These are phyloP conservation scores for Cryphonectria parasitica DNA, from an alignment of 2,329 filamentous ascomycete species.

Conservation along the genomic window DNA sequence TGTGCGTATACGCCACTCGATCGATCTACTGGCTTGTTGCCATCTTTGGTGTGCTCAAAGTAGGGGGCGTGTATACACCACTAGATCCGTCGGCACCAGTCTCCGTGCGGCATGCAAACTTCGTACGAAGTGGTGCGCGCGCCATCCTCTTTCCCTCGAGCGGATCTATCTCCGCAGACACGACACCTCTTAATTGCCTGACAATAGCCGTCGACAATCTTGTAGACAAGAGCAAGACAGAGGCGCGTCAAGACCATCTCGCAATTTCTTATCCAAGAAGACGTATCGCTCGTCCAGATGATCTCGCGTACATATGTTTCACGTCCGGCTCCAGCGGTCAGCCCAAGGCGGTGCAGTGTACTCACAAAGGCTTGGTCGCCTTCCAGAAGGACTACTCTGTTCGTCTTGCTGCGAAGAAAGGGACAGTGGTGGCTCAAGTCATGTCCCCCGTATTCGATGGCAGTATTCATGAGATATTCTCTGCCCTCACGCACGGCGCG, in stretches of 20 bases:
- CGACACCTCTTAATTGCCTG: too few species aligned
- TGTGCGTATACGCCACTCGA: not conserved
- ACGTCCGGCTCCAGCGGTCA: slow-evolving; percentile 50
- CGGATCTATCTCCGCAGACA: too few species aligned
- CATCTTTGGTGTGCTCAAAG: not conserved
- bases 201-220: too few species aligned
- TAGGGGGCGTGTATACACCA: not conserved
- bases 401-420: slow-evolving; percentile 34
- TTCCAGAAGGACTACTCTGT: not conserved
- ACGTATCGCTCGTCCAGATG: too few species aligned
- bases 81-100: not conserved
- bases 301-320: slow-evolving; percentile 45
- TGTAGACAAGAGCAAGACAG: too few species aligned
- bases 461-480: slow-evolving; percentile 46
- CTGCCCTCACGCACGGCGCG: slow-evolving; percentile 43
- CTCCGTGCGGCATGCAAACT: not conserved
- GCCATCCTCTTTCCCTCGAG: too few species aligned
- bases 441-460: slow-evolving; percentile 50
- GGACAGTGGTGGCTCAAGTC: slow-evolving; percentile 42
- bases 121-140: too few species aligned
- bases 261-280: too few species aligned
- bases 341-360: slow-evolving; percentile 35
- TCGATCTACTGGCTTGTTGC: not conserved
- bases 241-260: not conserved
- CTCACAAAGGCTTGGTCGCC: not conserved